Evolutionary conservation across 31 red algal species (phyloP), one percentile per base, ranked within the genome.

Genomic region (Odonthalia washingtoniensis): DNA sequence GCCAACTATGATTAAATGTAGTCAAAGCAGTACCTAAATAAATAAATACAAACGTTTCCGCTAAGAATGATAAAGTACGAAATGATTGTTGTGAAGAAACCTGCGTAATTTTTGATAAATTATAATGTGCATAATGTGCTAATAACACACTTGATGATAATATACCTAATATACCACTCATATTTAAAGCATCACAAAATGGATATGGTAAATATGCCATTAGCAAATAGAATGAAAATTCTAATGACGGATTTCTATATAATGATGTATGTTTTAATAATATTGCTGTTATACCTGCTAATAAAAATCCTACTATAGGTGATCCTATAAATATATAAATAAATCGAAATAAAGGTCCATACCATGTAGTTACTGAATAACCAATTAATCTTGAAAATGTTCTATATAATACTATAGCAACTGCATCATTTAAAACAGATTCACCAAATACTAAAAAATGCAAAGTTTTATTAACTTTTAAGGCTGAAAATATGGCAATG

Each of bases 391-490:
- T 60, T 32, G 88, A 81, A 83, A 96, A 99, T 3, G 95, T 91
- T 17, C 89, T 83, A 82, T 94, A 99, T 5, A 99, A 72, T 3
- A 99, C 97, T 40, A 99, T 96, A 57, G 94, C 91, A 27, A 99
- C 97, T 16, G 97, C 97, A 86, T 99, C 97, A 68, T 99, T 99
- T 45, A 99, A 67, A 21, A 99, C 97, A 33, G 87, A 92, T 90
- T 99, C 97, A 4, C 97, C 97, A 81, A 99, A 96, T 30, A 99
- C 97, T 26, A 99, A 73, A 75, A 92, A 99, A 74, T 96, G 94
- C 26, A 99, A 90, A 38, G 91, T 94, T 74, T 94, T 94, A 77
- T 99, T 95, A 46, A 99, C 97, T 68, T 85, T 85, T 43, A 96
- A 80, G 42, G 97, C 94, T 40, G 86, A 92, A 69, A 99, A 99